A percentile compares a stretch with the other conserved stretches of the same genome.
Conservation (phyloP, 106 monocot species). For the Posidonia australis region DNA sequence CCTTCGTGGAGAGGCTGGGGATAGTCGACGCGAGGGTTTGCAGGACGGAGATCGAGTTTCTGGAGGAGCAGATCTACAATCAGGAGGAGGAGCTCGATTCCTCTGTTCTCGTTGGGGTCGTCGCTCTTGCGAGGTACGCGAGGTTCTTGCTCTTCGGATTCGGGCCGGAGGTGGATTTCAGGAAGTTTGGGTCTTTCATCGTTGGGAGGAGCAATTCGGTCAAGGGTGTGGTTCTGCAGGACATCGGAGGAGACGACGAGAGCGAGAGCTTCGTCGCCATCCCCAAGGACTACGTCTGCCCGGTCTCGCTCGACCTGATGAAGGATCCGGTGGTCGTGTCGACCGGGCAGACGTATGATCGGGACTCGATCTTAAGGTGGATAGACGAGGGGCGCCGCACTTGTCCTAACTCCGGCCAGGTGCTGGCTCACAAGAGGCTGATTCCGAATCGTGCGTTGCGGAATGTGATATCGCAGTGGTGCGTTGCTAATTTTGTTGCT, state of each 20-base stretch:
- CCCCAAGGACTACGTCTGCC: conserved; percentile 61
- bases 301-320: conserved; percentile 58
- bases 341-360: conserved; percentile 66
- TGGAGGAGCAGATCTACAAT: conserved; percentile 60
- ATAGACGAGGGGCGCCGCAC: conserved; percentile 46
- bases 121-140: conserved; percentile 54
- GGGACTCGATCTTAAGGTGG: conserved; percentile 45
- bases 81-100: conserved; percentile 49
- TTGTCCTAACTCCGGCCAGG: conserved; percentile 56
- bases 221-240: conserved; percentile 5
- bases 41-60: conserved; percentile 53
- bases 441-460: conserved; percentile 42
- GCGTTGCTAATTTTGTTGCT: conserved; percentile 15
- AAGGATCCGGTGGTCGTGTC: conserved; percentile 44
- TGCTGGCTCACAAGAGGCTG: conserved; percentile 17
- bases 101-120: conserved; percentile 38
- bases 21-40: conserved; percentile 31
- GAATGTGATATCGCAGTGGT: conserved; percentile 49
- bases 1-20: conserved; percentile 31
- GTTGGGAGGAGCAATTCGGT: conserved; percentile 1
- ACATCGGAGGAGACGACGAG: background rate
- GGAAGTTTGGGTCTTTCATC: background rate
- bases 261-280: conserved; percentile 18
- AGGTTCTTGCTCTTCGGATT: conserved; percentile 55
- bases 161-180: conserved; percentile 1